Base-by-base conservation (phyloP, 2,329 filamentous ascomycete genomes). In the Taxawa tesnikishii region DNA sequence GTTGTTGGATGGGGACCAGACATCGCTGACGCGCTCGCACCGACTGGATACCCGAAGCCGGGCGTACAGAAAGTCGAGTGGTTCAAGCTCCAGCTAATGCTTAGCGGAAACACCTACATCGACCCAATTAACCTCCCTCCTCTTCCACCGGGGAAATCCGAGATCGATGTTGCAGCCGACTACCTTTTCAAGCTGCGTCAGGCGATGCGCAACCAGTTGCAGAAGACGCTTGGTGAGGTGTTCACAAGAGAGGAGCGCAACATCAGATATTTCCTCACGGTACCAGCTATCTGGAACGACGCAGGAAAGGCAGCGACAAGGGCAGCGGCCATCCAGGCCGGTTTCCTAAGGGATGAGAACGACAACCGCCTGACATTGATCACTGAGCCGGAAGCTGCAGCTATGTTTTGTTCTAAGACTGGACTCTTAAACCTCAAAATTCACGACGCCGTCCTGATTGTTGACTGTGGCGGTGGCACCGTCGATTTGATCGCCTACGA, bases 251-350 rank as follows among this genome's bases (percentile, higher is more conserved):
- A 96, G 64, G 90, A 96, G 66, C 80, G 88, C 50, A 96, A 96
- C 58, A 98, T 96, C 48, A 75, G 84, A 47, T 96, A 96, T 62
- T 96, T 94, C 58, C 67, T 98, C 47, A 98, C 90, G 3, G 90
- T 98, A n/a, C 90, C 90, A 13, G 90, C 90, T 46, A 96, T 98
- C 47, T 96, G 90, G 90, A 96, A 96, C 57, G 90, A 96, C 63
- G 88, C 90, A 28, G 90, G 87, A 47, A 98, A 98, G 64, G 90
- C 90, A 36, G 90, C 90, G 24, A 96, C 90, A 10, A 77, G 90
- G 63, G 83, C 87, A 11, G 90, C 90, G 15, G 90, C 90, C 43
- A 94, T 96, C 45, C 88, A 96, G 61, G 90, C 90, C 38, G 90
- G 90, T 28, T 96, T 94, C 67, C 69, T 96, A 34, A 79, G 88